These are phyloP conservation scores for Hypholoma sublateritium DNA, from an alignment of 768 basidiomycete species.

Conservation along the genomic window DNA sequence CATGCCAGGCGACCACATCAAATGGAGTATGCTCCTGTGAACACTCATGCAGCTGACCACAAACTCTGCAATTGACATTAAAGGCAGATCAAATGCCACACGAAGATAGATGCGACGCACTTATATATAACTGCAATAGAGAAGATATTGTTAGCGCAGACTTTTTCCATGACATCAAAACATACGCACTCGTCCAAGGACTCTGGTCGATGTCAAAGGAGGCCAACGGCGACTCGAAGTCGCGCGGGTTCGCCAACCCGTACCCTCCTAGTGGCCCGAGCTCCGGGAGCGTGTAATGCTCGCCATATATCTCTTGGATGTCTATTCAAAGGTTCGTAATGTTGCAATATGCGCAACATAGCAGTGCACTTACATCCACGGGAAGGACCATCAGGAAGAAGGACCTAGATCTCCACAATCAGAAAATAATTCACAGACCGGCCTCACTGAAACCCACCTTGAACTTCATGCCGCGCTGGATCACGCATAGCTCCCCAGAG, in stretches of 20 bases:
- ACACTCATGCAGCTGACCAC: constrained; percentile 53
- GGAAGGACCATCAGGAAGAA: constrained; percentile 57
- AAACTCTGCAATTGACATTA: constrained; percentile 36
- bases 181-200: constrained; percentile 53
- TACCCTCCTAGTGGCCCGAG: constrained; percentile 66
- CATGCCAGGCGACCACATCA: constrained; percentile 72
- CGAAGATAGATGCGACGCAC: constrained; percentile 20
- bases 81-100: not conserved
- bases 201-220: constrained; percentile 65
- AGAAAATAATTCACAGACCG: not conserved
- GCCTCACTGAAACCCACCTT: constrained; percentile 39
- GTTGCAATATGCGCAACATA: not conserved
- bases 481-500: constrained; percentile 64
- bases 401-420: constrained; percentile 29
- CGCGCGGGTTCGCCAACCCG: constrained; percentile 64
- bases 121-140: constrained; percentile 46
- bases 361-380: constrained; percentile 50
- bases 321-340: constrained; percentile 31
- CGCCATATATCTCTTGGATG: constrained; percentile 63
- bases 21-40: constrained; percentile 66
- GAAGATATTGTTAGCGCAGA: not conserved
- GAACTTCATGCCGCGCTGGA: constrained; percentile 68
- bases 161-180: not conserved
- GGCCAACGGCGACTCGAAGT: constrained; percentile 66
- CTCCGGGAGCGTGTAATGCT: constrained; percentile 63